Evolutionary conservation across 2,329 filamentous ascomycete genomes (phyloP).

Genomic region (Diaporthe destruens): DNA sequence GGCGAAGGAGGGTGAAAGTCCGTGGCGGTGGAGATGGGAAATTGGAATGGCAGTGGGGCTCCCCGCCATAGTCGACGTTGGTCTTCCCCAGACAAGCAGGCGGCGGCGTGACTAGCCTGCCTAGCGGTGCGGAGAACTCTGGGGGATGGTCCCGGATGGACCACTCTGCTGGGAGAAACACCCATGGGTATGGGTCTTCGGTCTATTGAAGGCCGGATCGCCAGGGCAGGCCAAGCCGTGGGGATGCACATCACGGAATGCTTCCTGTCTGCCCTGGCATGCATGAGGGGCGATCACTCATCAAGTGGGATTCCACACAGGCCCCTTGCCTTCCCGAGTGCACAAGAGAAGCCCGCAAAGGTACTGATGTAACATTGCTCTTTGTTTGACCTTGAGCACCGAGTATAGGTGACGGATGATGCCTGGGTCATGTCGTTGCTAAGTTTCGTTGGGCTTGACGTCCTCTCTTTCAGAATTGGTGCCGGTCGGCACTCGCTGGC

Average conservation of each 20-base stretch:
- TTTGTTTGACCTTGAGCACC: not conserved
- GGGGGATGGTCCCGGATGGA: constrained; percentile 17
- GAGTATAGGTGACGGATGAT: not conserved
- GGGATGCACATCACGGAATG: constrained; percentile 16
- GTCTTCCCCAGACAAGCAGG: constrained; percentile 21
- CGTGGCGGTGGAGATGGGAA: constrained; percentile 23
- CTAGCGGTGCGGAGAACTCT: constrained; percentile 30
- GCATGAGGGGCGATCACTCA: not conserved
- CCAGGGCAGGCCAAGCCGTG: constrained; percentile 19
- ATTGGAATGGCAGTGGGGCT: constrained; percentile 25
- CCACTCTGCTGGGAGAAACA: constrained; percentile 17
- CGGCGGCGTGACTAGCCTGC: constrained; percentile 7
- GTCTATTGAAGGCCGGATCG: constrained; percentile 32
- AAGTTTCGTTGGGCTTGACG: not conserved
- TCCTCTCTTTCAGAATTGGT: not conserved
- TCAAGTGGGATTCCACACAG: not conserved
- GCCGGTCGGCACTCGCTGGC: not conserved
- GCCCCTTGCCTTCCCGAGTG: not conserved
- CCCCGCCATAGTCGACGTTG: constrained; percentile 20
- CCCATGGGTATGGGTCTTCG: constrained; percentile 27
- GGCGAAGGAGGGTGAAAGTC: constrained; percentile 25
- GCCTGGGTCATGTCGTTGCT: not conserved
- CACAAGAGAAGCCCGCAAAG: not conserved
- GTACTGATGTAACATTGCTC: not conserved
- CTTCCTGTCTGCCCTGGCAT: constrained; percentile 1